phyloP scores from a whole-genome alignment of 202 grass and related monocot genomes.

The Panicum hallii region DNA sequence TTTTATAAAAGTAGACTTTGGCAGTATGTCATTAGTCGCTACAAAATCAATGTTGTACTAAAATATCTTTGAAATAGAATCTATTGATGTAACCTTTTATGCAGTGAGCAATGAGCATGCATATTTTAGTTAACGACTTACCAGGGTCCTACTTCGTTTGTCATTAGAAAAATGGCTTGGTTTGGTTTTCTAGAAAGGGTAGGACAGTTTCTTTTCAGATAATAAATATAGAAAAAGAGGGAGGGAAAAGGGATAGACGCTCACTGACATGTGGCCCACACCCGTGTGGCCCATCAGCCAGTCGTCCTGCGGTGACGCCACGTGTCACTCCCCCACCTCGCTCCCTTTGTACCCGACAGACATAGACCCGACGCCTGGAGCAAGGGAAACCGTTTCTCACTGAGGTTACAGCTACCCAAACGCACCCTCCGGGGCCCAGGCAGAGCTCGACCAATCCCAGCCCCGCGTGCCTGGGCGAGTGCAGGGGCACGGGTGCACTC shows the following conservation, averaged over 20 bases:
- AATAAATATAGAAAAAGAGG: background rate
- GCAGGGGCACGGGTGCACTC: background rate
- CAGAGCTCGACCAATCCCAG: slow-evolving; percentile 23
- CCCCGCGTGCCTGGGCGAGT: background rate
- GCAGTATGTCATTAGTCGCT: background rate
- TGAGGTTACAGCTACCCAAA: rapidly evolving
- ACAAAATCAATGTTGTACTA: background rate
- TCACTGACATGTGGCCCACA: background rate
- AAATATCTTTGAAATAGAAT: background rate
- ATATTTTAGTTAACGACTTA: no score
- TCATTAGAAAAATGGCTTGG: background rate
- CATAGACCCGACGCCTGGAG: background rate
- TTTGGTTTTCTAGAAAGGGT: background rate
- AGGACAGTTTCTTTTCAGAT: background rate
- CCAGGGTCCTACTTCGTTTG: no score
- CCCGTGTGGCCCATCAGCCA: background rate
- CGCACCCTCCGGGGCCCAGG: background rate
- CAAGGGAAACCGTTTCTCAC: background rate
- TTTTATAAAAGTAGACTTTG: background rate
- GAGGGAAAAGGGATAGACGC: no score
- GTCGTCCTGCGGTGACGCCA: background rate
- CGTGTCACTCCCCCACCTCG: slow-evolving; percentile 2
- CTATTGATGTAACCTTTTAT: no score
- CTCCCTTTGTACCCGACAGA: slow-evolving; percentile 39
- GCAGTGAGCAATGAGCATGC: no score